phyloP scores from a whole-genome alignment of 345 rosid genomes.

The Aethionema arabicum region DNA sequence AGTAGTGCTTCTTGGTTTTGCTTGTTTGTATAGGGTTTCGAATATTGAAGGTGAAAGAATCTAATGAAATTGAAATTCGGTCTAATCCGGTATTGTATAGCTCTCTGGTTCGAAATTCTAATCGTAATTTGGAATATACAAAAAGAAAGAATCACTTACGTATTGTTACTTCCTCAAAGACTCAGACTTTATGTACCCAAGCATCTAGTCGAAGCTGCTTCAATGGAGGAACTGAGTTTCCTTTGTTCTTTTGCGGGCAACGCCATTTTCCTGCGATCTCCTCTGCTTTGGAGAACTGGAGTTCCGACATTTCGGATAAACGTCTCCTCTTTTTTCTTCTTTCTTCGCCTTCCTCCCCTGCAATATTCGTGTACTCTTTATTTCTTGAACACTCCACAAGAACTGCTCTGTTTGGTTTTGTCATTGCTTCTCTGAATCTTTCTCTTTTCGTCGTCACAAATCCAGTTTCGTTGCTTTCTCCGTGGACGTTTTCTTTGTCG shows the following conservation, averaged over 20 bases:
- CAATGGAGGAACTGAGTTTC: constrained; percentile 61
- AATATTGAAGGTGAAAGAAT: background rate
- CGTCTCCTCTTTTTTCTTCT: constrained; percentile 41
- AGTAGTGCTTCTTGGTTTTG: too few relatives aligned
- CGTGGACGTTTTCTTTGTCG: constrained; percentile 38
- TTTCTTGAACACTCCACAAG: constrained; percentile 34
- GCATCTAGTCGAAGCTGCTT: constrained; percentile 82
- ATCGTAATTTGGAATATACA: background rate
- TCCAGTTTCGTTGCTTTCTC: constrained; percentile 38
- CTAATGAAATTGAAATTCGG: constrained; percentile 5
- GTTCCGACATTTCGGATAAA: constrained; percentile 53
- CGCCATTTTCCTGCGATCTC: constrained; percentile 67
- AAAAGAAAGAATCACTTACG: constrained; percentile 8
- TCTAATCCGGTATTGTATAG: constrained; percentile 14
- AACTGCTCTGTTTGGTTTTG: constrained; percentile 19
- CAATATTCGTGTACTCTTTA: constrained; percentile 19
- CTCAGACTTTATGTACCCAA: constrained; percentile 58
- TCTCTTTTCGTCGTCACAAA: constrained; percentile 54
- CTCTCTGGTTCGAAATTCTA: constrained; percentile 1
- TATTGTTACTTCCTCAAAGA: constrained; percentile 18
- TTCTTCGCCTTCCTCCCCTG: constrained; percentile 16
- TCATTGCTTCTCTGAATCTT: constrained; percentile 22
- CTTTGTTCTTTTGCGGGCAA: constrained; percentile 77
- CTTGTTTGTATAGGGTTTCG: background rate
- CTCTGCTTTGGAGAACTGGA: constrained; percentile 29